Evolutionary conservation across 176 grass and related monocot genomes (phyloP).

Genomic region (Oryza coarctata): DNA sequence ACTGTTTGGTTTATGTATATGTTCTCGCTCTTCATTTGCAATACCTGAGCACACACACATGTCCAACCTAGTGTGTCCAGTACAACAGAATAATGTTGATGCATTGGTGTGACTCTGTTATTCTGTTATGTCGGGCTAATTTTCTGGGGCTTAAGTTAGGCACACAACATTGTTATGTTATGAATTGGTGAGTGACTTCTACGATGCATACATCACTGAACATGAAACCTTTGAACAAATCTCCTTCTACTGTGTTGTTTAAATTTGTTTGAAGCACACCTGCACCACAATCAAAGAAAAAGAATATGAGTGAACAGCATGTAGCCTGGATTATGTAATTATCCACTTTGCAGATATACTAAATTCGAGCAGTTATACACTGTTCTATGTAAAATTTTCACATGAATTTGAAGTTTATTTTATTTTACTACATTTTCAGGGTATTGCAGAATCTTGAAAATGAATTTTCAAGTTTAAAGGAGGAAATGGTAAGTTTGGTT

Average conservation of each 20-base stretch:
- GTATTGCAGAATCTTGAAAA: slow-evolving; percentile 81
- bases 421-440: slow-evolving; percentile 40
- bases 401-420: slow-evolving; percentile 5
- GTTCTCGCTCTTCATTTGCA: neutral
- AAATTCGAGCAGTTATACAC: neutral
- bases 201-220: neutral
- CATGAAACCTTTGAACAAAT: slow-evolving; percentile 13
- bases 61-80: neutral
- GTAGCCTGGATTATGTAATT: neutral
- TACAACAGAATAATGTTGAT: no score
- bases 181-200: neutral
- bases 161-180: neutral
- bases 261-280: neutral
- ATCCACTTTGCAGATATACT: slow-evolving; percentile 6
- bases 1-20: neutral
- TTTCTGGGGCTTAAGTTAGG: neutral
- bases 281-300: neutral
- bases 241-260: slow-evolving; percentile 13
- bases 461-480: slow-evolving; percentile 77
- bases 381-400: neutral
- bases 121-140: no score
- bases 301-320: neutral
- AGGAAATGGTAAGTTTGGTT: slow-evolving; percentile 61
- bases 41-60: neutral
- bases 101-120: no score